Conservation (phyloP, 768 basidiomycete species). For the Suillus alpinus region DNA sequence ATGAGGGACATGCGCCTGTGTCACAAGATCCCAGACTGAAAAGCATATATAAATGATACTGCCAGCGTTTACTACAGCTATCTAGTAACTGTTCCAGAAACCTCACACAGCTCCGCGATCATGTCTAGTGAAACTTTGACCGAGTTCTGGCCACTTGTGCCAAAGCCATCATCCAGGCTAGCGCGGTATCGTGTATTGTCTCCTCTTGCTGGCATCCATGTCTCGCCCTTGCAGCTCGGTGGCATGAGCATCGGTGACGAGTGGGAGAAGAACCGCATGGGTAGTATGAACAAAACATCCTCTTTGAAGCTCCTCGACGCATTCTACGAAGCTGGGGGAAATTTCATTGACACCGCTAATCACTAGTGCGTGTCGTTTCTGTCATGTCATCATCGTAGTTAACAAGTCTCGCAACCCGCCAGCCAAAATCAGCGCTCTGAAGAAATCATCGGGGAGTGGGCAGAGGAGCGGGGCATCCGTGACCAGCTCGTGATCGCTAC, state of each 20-base stretch:
- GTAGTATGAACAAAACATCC: conserved; percentile 40
- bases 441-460: conserved; percentile 49
- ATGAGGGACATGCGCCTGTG: too few species aligned
- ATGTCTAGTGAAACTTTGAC: neutral
- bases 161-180: conserved; percentile 31
- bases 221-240: conserved; percentile 51
- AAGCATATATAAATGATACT: neutral
- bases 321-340: conserved; percentile 44
- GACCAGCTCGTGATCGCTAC: conserved; percentile 46
- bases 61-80: neutral
- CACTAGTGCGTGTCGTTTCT: conserved; percentile 33
- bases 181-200: conserved; percentile 39
- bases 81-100: neutral
- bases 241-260: conserved; percentile 48
- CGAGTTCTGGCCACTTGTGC: conserved; percentile 8
- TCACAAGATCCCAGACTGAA: neutral
- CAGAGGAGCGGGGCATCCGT: conserved; percentile 36
- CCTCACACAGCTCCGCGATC: neutral
- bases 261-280: conserved; percentile 36
- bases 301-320: conserved; percentile 48
- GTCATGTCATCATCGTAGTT: neutral
- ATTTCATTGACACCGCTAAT: conserved; percentile 49
- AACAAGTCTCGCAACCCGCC: neutral
- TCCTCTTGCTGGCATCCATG: conserved; percentile 41
- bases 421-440: conserved; percentile 42